Evolutionary conservation across 768 basidiomycete species (phyloP), one percentile per base, ranked within the genome.

Genomic region (Daedalea quercina): DNA sequence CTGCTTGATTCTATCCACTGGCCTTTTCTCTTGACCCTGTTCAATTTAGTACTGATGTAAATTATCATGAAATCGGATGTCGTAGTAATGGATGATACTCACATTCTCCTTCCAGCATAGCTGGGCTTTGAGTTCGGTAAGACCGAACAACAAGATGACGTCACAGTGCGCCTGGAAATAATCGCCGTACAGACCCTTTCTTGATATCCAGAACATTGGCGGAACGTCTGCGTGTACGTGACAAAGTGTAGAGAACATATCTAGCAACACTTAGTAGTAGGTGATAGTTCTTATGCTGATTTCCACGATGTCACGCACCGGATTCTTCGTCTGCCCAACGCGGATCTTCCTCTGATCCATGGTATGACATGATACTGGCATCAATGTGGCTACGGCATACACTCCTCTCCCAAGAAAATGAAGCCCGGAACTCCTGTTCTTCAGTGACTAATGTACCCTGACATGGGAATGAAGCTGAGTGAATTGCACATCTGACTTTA

Each of bases 111-210:
- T 63, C 77, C 77, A 79, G 9, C 66, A 60, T 17, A 77, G 67
- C 40, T 75, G 72, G 0, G 76, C 76, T 50, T 75, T 70, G n/a
- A 78, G 45, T 46, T 79, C 77, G 0, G 77, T 75, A 37, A 70
- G 44, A 0, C 78, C 78, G 37, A 76, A 73, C 47, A 65, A 67
- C 47, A 79, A 55, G 33, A 76, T 65, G 23, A 79, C 62, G 12
- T 71, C 68, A 50, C 70, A 77, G 9, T 64, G 54, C 35, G 64
- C 66, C 40, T 57, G 58, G 47, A 63, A 68, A 20, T 67, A 71
- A 2, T 8, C 12, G 19, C 60, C 61, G 2, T 24, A 19, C 3
- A 47, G 7, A 2, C 54, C 59, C 1, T 9, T 15, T 3, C 35
- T 28, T 8, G 42, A 51, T 9, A 3, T 17, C 20, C 48, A 42